These are phyloP conservation scores for Salix suchowensis DNA, from an alignment of 345 rosid species.

Conservation along the genomic window DNA sequence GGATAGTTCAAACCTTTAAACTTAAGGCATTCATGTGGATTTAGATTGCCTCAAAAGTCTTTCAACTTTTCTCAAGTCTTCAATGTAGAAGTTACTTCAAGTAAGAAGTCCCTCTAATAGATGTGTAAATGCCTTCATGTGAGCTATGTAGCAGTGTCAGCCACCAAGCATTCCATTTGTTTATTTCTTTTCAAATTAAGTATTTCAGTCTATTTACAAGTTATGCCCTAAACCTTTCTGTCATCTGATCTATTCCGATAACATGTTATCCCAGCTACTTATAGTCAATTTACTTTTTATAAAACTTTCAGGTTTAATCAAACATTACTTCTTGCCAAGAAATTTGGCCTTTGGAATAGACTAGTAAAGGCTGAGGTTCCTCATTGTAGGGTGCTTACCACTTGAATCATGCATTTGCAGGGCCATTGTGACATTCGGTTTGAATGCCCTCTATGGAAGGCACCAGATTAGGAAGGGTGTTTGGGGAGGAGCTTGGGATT, in stretches of 20 bases:
- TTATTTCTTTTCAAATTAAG: neutral
- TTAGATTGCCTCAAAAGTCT: neutral
- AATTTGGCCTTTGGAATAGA: neutral
- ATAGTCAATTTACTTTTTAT: no score
- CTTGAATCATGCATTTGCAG: slow-evolving; percentile 39
- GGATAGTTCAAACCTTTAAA: neutral
- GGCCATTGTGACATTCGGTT: slow-evolving; percentile 70
- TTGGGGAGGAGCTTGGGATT: slow-evolving; percentile 94
- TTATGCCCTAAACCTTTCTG: neutral
- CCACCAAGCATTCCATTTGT: neutral
- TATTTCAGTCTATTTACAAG: neutral
- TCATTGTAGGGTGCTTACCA: neutral
- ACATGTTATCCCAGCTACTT: neutral
- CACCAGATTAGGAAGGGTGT: slow-evolving; percentile 41
- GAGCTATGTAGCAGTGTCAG: neutral
- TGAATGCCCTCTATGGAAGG: slow-evolving; percentile 90
- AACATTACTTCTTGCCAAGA: neutral
- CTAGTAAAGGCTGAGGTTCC: neutral
- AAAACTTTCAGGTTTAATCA: neutral
- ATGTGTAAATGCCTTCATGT: neutral
- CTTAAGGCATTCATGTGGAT: neutral
- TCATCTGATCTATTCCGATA: neutral
- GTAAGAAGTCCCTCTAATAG: neutral
- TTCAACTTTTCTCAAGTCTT: neutral
- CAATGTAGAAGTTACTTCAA: neutral